Conservation (phyloP, 371 early-diverging fungal species). For the Apophysomyces variabilis region DNA sequence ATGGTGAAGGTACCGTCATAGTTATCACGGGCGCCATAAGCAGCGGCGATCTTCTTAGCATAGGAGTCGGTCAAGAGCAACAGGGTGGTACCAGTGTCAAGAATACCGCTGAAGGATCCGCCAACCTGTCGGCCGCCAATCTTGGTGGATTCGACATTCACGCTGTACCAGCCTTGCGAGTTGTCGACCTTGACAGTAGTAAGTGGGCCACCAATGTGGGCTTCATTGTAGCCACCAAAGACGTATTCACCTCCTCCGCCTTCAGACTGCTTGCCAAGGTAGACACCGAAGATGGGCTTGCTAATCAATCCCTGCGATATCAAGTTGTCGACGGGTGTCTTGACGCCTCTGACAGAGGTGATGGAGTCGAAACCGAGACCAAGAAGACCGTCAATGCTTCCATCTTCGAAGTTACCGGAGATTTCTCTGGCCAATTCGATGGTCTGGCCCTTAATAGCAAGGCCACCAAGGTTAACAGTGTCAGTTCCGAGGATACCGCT, state of each 20-base stretch:
- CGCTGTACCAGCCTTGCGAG: slow-evolving; percentile 23
- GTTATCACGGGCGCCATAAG: slow-evolving; percentile 26
- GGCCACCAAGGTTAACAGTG: slow-evolving; percentile 43
- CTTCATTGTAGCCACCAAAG: slow-evolving; percentile 48
- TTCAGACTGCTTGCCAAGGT: slow-evolving; percentile 44
- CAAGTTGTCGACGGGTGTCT: slow-evolving; percentile 50
- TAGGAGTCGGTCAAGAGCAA: slow-evolving; percentile 25
- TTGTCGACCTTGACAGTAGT: slow-evolving; percentile 47
- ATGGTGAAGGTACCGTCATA: slow-evolving; percentile 36
- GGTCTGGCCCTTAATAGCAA: slow-evolving; percentile 41
- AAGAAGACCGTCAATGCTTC: slow-evolving; percentile 49
- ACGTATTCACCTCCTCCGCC: slow-evolving; percentile 54
- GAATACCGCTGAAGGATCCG: slow-evolving; percentile 23
- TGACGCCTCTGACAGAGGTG: slow-evolving; percentile 34
- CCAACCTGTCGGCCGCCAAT: slow-evolving; percentile 1
- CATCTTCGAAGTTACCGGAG: slow-evolving; percentile 36
- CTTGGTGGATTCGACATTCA: slow-evolving; percentile 4
- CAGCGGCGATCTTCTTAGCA: slow-evolving; percentile 21
- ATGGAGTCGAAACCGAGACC: slow-evolving; percentile 48
- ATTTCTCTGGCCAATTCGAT: slow-evolving; percentile 40
- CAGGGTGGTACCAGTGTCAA: slow-evolving; percentile 38
- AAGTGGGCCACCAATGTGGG: slow-evolving; percentile 40
- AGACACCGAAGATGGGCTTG: slow-evolving; percentile 47
- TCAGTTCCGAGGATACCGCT: slow-evolving; percentile 43
- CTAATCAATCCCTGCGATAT: slow-evolving; percentile 45